These are phyloP conservation scores for Helichrysum umbraculigerum DNA, from an alignment of 129 eudicot species.

Conservation along the genomic window DNA sequence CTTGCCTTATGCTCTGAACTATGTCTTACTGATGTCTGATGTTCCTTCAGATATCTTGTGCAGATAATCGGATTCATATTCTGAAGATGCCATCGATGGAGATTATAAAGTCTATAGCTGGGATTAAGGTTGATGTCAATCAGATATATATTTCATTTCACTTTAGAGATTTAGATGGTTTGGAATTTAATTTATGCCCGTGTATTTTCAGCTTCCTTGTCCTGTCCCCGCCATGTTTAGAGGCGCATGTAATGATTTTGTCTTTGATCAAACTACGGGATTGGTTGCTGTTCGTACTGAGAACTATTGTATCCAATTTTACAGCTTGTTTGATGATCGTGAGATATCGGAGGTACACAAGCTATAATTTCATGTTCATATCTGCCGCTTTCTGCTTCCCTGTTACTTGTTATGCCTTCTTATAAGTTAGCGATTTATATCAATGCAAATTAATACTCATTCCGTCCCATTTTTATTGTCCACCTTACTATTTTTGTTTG, in stretches of 20 bases:
- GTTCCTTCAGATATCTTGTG: conserved; percentile 80
- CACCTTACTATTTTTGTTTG: too few species aligned
- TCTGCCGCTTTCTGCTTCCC: not conserved
- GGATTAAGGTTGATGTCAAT: conserved; percentile 69
- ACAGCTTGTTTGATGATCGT: conserved; percentile 79
- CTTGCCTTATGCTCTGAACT: conserved; percentile 10
- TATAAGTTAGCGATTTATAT: not conserved
- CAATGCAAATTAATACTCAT: not conserved
- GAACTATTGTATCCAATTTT: conserved; percentile 79
- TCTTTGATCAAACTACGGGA: conserved; percentile 57
- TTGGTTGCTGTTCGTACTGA: conserved; percentile 72
- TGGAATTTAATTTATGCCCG: not conserved
- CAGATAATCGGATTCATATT: conserved; percentile 81
- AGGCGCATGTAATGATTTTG: conserved; percentile 49
- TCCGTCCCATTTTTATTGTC: too few species aligned
- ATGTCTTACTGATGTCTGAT: conserved; percentile 18
- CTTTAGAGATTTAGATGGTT: conserved; percentile 4
- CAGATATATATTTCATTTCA: conserved; percentile 12
- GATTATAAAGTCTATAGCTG: conserved; percentile 75
- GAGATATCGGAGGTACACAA: conserved; percentile 79
- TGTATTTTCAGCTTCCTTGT: conserved; percentile 70
- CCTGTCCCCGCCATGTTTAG: conserved; percentile 45
- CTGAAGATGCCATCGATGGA: conserved; percentile 85
- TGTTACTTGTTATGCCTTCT: not conserved
- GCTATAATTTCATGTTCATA: not conserved